Conservation (phyloP, 2,329 filamentous ascomycete species). For the Penicillium sp. region DNA sequence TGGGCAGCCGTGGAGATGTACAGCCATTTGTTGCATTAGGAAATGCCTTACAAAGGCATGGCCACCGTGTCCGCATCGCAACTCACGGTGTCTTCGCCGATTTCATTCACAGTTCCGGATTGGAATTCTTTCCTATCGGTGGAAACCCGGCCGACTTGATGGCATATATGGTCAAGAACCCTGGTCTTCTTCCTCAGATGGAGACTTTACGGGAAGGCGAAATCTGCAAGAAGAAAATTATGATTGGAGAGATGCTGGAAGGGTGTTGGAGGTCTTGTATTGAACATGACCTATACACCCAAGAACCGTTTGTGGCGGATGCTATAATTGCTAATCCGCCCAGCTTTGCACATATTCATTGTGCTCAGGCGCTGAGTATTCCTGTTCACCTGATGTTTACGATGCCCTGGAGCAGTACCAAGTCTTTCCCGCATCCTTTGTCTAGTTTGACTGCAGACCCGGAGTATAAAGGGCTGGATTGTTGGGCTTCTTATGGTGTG, state of each 20-base stretch:
- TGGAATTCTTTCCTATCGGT: constrained; percentile 61
- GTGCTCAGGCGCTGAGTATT: constrained; percentile 51
- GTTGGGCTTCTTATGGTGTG: constrained; percentile 50
- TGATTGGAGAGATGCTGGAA: constrained; percentile 40
- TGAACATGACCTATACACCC: constrained; percentile 28
- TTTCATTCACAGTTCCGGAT: constrained; percentile 54
- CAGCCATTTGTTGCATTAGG: constrained; percentile 63
- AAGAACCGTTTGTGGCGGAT: constrained; percentile 54
- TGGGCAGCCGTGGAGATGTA: constrained; percentile 59
- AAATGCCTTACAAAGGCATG: constrained; percentile 50
- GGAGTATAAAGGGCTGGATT: constrained; percentile 27
- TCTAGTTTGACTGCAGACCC: constrained; percentile 44
- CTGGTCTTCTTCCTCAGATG: constrained; percentile 43
- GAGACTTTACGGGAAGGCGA: constrained; percentile 38
- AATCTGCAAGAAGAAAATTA: constrained; percentile 30
- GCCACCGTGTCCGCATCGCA: constrained; percentile 59
- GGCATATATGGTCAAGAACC: constrained; percentile 55
- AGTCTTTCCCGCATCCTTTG: constrained; percentile 51
- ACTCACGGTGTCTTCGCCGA: constrained; percentile 57
- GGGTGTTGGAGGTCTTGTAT: constrained; percentile 45
- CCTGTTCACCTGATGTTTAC: constrained; percentile 56
- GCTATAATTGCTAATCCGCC: constrained; percentile 58
- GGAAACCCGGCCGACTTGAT: constrained; percentile 57
- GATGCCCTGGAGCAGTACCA: constrained; percentile 53
- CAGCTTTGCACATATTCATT: constrained; percentile 55